phyloP scores from a whole-genome alignment of 176 grass and related monocot genomes.

The Juncus effusus region DNA sequence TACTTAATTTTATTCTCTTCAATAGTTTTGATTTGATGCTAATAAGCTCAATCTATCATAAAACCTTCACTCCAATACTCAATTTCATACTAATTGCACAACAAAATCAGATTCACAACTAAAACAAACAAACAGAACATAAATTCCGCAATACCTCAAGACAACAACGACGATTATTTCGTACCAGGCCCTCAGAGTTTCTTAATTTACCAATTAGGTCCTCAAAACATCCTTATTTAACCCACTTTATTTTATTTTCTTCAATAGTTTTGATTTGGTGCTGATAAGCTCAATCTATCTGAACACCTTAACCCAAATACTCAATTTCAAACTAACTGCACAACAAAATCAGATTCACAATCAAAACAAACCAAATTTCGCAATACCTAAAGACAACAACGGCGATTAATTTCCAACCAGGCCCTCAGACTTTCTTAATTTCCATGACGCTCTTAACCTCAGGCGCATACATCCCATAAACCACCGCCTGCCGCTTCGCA shows the following conservation, averaged over 20 bases:
- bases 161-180: background rate
- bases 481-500: conserved; percentile 53
- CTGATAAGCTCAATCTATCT: background rate
- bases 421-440: conserved; percentile 31
- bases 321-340: background rate
- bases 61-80: background rate
- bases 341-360: background rate
- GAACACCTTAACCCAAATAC: background rate
- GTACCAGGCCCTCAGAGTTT: conserved; percentile 9
- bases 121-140: background rate
- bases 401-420: conserved; percentile 5
- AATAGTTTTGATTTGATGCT: background rate
- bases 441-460: conserved; percentile 83
- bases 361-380: background rate
- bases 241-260: background rate
- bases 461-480: conserved; percentile 79
- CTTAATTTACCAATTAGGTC: too few relatives aligned
- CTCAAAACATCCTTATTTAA: too few relatives aligned
- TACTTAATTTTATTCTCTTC: background rate
- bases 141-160: background rate
- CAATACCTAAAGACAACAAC: background rate
- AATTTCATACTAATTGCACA: background rate
- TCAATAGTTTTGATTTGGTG: background rate
- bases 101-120: background rate
- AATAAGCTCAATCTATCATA: background rate